phyloP scores from a whole-genome alignment of 2,329 filamentous ascomycete species.

The Monosporascus ibericus region DNA sequence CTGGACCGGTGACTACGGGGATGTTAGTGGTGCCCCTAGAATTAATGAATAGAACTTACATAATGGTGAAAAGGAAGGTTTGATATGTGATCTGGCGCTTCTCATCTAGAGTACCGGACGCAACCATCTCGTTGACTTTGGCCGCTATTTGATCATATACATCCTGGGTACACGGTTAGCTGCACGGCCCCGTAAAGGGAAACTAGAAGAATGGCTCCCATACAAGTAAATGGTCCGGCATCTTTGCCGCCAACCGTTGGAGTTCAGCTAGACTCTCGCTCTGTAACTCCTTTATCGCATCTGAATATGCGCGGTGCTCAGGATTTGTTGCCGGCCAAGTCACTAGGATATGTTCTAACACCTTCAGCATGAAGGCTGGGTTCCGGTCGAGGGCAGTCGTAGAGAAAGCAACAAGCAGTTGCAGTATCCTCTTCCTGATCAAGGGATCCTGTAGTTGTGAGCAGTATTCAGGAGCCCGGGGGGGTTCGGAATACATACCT shows the following conservation, averaged over 20 bases:
- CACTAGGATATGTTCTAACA: constrained; percentile 85
- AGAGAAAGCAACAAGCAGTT: constrained; percentile 78
- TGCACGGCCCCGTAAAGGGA: background rate
- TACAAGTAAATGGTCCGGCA: constrained; percentile 82
- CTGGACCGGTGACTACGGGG: constrained; percentile 66
- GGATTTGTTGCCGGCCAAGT: constrained; percentile 71
- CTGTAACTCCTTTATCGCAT: constrained; percentile 85
- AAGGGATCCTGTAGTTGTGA: constrained; percentile 59
- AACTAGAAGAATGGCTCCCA: constrained; percentile 17
- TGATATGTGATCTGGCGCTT: constrained; percentile 80
- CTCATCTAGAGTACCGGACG: constrained; percentile 68
- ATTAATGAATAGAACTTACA: constrained; percentile 40
- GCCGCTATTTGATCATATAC: constrained; percentile 84
- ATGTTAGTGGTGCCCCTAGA: constrained; percentile 7
- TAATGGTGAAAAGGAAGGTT: constrained; percentile 89
- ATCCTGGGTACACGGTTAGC: constrained; percentile 38
- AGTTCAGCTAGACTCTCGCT: constrained; percentile 79
- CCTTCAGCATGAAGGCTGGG: constrained; percentile 75
- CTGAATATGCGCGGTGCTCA: constrained; percentile 68
- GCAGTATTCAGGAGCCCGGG: background rate
- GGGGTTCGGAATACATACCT: constrained; percentile 32
- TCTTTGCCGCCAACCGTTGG: constrained; percentile 80
- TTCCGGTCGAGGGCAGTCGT: constrained; percentile 74
- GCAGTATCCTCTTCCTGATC: constrained; percentile 74
- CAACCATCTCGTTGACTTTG: constrained; percentile 74